Evolutionary conservation across 495 filamentous ascomycete species (phyloP).

Genomic region (Aspergillus saccharolyticus): DNA sequence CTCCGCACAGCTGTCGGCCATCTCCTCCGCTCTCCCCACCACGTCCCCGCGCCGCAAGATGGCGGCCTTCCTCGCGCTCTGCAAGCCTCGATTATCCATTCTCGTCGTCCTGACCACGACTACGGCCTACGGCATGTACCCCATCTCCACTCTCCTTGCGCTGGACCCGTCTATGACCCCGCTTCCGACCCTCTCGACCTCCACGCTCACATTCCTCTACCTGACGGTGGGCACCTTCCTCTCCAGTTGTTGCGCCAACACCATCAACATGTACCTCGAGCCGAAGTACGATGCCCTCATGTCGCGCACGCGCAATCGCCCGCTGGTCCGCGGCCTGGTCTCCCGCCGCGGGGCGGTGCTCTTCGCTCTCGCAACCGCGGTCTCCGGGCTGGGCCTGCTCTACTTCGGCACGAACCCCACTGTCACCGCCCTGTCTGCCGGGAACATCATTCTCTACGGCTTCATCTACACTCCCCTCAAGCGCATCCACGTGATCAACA

Average conservation of each 20-base stretch:
- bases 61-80: conserved; percentile 84
- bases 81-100: conserved; percentile 90
- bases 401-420: conserved; percentile 94
- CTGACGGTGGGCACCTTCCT: conserved; percentile 86
- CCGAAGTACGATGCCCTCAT: conserved; percentile 86
- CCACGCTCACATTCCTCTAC: conserved; percentile 85
- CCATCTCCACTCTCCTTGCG: conserved; percentile 54
- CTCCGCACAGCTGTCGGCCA: conserved; percentile 69
- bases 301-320: conserved; percentile 83
- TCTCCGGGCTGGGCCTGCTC: conserved; percentile 60
- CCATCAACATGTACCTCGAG: conserved; percentile 96
- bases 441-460: conserved; percentile 86
- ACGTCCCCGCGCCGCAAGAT: conserved; percentile 68
- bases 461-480: conserved; percentile 92
- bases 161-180: conserved; percentile 59
- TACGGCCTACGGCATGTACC: conserved; percentile 87
- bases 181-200: conserved; percentile 80
- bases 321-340: conserved; percentile 79
- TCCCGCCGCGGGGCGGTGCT: conserved; percentile 66
- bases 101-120: conserved; percentile 89
- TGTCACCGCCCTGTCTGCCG: conserved; percentile 73
- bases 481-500: conserved; percentile 80
- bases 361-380: conserved; percentile 70
- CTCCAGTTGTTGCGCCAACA: conserved; percentile 80
- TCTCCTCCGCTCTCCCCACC: conserved; percentile 62